A percentile compares a stretch with the other conserved stretches of the same genome.
Evolutionary conservation across 495 filamentous ascomycete genomes (phyloP).

Genomic region (Hypoxylon lenormandii): DNA sequence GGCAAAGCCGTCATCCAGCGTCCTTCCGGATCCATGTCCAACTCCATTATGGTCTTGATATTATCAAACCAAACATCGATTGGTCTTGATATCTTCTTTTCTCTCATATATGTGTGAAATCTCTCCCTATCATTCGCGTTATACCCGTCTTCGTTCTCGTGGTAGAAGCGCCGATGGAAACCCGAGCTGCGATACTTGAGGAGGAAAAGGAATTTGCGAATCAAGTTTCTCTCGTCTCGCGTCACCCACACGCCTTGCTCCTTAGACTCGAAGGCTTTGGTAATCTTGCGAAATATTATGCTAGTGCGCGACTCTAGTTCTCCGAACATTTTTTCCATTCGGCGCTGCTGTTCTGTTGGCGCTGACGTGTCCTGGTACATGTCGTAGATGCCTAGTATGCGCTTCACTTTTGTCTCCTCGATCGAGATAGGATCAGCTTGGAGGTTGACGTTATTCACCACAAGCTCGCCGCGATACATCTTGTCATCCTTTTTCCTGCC

Average conservation of each 20-base stretch:
- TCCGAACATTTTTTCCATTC: constrained; percentile 56
- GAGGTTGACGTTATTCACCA: constrained; percentile 45
- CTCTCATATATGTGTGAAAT: constrained; percentile 59
- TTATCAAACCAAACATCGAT: constrained; percentile 66
- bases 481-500: constrained; percentile 41
- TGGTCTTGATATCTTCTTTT: constrained; percentile 60
- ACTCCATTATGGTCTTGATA: constrained; percentile 61
- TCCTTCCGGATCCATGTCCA: constrained; percentile 56
- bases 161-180: constrained; percentile 55
- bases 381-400: constrained; percentile 56
- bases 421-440: constrained; percentile 38
- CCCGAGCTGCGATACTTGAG: constrained; percentile 61
- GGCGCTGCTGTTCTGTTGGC: constrained; percentile 37
- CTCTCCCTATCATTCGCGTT: constrained; percentile 53
- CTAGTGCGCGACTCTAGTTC: constrained; percentile 51
- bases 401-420: constrained; percentile 51
- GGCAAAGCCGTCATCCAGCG: constrained; percentile 53
- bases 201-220: constrained; percentile 68
- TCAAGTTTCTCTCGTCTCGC: constrained; percentile 54
- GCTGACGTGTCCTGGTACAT: constrained; percentile 58
- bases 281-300: constrained; percentile 51
- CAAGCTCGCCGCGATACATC: constrained; percentile 40
- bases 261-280: constrained; percentile 46
- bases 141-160: constrained; percentile 55
- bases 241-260: constrained; percentile 51